Percentiles rank a stretch among this genome's conserved stretches.
Conservation (phyloP, 306 rosid genomes). For the Citrullus mucosospermus region DNA sequence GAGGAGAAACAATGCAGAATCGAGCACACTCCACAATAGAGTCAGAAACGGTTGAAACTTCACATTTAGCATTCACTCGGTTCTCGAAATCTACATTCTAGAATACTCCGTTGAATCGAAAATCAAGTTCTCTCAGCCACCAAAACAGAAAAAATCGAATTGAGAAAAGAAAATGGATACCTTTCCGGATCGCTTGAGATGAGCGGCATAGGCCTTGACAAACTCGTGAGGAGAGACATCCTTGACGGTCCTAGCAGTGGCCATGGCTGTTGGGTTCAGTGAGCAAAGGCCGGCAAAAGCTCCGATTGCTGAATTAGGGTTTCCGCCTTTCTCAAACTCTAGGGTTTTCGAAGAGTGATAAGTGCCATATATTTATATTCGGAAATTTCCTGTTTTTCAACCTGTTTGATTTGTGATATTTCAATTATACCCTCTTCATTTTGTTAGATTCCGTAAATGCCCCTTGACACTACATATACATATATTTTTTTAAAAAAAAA, state of each 20-base stretch:
- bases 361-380: neutral
- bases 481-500: too few relatives aligned
- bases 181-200: constrained; percentile 56
- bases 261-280: constrained; percentile 14
- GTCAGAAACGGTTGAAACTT: neutral
- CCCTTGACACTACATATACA: neutral
- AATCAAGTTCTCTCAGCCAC: neutral
- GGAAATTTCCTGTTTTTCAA: neutral
- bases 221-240: constrained; percentile 68
- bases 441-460: neutral
- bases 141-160: neutral
- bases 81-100: neutral
- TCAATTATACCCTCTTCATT: neutral
- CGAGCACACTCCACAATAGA: neutral
- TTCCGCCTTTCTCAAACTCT: constrained; percentile 4
- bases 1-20: neutral
- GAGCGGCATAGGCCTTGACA: constrained; percentile 63
- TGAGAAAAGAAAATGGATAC: constrained; percentile 9
- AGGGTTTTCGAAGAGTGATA: neutral
- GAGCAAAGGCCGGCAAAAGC: neutral
- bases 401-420: neutral
- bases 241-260: constrained; percentile 43
- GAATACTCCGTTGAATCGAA: neutral
- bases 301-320: neutral
- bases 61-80: neutral